A percentile compares a stretch with the other conserved stretches of the same genome.
Evolutionary conservation across 78 protist species (phyloP).

Genomic region (Chrysochromulina tobinii): DNA sequence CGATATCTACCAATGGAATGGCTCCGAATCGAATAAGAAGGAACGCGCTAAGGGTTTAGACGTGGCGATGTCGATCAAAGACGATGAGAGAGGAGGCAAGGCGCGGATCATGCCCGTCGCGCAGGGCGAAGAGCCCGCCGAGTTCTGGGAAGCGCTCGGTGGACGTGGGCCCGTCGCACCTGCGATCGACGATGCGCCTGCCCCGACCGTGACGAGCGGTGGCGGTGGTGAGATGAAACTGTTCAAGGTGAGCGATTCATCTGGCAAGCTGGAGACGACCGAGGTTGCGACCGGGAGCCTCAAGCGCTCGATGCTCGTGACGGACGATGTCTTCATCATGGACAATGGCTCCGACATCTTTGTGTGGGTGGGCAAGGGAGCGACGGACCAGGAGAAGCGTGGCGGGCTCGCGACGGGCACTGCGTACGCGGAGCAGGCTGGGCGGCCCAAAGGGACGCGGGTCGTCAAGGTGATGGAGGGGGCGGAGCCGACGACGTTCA

Average conservation of each 20-base stretch:
- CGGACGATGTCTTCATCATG: conserved; percentile 59
- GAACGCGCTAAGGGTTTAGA: conserved; percentile 66
- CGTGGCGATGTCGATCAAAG: conserved; percentile 31
- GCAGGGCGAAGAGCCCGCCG: not conserved
- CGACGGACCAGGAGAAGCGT: too few species aligned
- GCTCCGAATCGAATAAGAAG: not conserved
- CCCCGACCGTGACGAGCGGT: too few species aligned
- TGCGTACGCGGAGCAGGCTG: not conserved
- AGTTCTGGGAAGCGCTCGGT: not conserved
- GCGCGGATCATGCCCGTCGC: not conserved
- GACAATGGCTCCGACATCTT: conserved; percentile 58
- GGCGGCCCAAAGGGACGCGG: conserved; percentile 22
- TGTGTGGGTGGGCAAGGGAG: conserved; percentile 69
- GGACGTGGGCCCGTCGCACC: not conserved
- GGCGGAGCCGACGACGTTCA: conserved; percentile 55
- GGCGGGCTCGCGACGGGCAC: not conserved
- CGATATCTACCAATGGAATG: conserved; percentile 35
- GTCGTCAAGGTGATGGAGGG: conserved; percentile 43
- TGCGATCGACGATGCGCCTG: not conserved
- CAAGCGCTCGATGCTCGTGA: conserved; percentile 1
- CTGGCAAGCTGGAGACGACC: not conserved
- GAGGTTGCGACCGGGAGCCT: not conserved
- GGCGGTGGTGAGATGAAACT: too few species aligned
- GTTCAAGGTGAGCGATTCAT: conserved; percentile 36
- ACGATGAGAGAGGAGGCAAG: conserved; percentile 51